These are phyloP conservation scores for Microbotryomycetes sp. DNA, from an alignment of 1,284 basidiomycete species.

Conservation along the genomic window DNA sequence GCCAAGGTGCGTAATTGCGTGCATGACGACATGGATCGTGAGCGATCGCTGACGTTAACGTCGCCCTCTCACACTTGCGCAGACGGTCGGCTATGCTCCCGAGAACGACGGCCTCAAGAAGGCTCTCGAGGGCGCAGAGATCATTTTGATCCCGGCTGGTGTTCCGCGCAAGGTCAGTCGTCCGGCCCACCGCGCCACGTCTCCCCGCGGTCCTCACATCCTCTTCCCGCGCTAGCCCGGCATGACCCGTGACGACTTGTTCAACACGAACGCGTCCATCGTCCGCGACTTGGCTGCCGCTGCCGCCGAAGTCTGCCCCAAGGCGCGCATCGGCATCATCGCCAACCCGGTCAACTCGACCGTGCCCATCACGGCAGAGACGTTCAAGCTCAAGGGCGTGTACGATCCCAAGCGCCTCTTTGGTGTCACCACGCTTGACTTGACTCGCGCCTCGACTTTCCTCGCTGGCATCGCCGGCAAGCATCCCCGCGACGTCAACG, in stretches of 20 bases:
- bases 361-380: conserved; percentile 92
- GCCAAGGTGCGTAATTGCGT: conserved; percentile 49
- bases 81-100: conserved; percentile 68
- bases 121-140: conserved; percentile 74
- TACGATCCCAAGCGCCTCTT: conserved; percentile 71
- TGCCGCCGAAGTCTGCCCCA: conserved; percentile 76
- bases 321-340: conserved; percentile 89
- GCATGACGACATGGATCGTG: not conserved
- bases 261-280: conserved; percentile 95
- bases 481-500: conserved; percentile 53
- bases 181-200: not conserved
- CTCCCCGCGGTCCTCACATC: not conserved
- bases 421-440: conserved; percentile 94
- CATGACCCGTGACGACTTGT: conserved; percentile 94
- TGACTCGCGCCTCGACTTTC: conserved; percentile 92
- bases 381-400: conserved; percentile 85
- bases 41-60: not conserved
- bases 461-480: conserved; percentile 66
- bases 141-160: conserved; percentile 96
- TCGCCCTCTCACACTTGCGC: conserved; percentile 12
- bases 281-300: conserved; percentile 90
- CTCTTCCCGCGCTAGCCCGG: conserved; percentile 81
- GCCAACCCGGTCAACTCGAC: conserved; percentile 71
- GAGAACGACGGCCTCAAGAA: conserved; percentile 73
- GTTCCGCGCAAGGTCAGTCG: conserved; percentile 44